phyloP scores from a whole-genome alignment of 176 grass and related monocot species.

The Oryza punctata region DNA sequence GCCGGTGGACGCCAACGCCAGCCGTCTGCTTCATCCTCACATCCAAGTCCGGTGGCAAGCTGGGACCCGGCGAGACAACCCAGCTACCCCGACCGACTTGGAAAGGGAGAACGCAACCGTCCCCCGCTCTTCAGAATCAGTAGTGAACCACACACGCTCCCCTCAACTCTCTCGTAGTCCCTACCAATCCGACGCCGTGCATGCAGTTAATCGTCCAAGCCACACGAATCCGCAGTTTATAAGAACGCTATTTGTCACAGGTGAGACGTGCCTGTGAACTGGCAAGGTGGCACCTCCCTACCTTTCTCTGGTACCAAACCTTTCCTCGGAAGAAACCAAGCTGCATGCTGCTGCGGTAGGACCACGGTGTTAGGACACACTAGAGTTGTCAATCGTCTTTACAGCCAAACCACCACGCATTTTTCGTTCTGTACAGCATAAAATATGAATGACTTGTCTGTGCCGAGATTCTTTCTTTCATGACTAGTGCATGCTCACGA shows the following conservation, averaged over 20 bases:
- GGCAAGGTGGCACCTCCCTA: not conserved
- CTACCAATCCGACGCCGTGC: not conserved
- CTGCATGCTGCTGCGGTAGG: not conserved
- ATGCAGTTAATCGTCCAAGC: too few species aligned
- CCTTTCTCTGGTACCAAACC: not conserved
- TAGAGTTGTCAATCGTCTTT: slow-evolving; percentile 11
- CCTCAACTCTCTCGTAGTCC: not conserved
- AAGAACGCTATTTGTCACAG: not conserved
- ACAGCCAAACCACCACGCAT: not conserved
- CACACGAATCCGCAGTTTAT: not conserved
- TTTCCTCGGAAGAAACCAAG: slow-evolving; percentile 10
- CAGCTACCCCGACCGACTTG: slow-evolving; percentile 37
- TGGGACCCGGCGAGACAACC: slow-evolving; percentile 20
- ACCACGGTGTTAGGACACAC: slow-evolving; percentile 10
- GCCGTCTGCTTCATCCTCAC: too few species aligned
- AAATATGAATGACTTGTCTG: not conserved
- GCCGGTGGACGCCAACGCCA: too few species aligned
- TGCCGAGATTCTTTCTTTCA: not conserved
- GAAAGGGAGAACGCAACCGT: slow-evolving; percentile 50
- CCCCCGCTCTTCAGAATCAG: not conserved
- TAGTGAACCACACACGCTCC: too few species aligned
- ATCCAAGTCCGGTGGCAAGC: slow-evolving; percentile 39
- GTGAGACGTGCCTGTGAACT: not conserved
- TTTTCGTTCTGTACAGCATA: not conserved
- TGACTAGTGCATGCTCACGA: not conserved